Evolutionary conservation across 257 asterid species (phyloP).

Genomic region (Solanum dulcamara): DNA sequence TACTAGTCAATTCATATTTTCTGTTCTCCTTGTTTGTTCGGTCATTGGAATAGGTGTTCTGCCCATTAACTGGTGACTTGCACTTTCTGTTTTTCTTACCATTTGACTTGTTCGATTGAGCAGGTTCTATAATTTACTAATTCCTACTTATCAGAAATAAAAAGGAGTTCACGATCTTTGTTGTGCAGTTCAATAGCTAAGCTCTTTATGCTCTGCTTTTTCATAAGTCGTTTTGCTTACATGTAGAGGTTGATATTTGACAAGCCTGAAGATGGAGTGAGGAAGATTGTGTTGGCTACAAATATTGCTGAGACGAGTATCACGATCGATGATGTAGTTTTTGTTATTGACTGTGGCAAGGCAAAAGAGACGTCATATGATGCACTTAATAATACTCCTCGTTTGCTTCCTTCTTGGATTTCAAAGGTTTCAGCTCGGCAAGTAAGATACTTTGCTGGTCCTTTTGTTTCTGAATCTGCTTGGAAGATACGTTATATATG

Average conservation of each 20-base stretch:
- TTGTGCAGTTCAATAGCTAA: neutral
- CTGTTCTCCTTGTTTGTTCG: neutral
- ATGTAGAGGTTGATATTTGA: slow-evolving; percentile 75
- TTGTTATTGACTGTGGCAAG: slow-evolving; percentile 87
- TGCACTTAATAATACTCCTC: slow-evolving; percentile 91
- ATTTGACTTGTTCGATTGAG: neutral
- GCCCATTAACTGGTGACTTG: neutral
- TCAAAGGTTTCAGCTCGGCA: slow-evolving; percentile 89
- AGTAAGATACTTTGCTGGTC: slow-evolving; percentile 28
- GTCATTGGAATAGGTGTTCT: neutral
- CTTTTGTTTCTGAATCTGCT: neutral
- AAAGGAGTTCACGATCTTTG: neutral
- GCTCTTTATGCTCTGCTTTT: neutral
- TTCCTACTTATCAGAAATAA: neutral
- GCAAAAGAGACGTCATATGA: slow-evolving; percentile 94
- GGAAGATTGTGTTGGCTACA: slow-evolving; percentile 85
- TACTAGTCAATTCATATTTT: neutral
- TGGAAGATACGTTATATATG: neutral
- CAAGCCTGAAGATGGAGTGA: slow-evolving; percentile 65
- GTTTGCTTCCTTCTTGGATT: slow-evolving; percentile 95
- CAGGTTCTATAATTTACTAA: neutral
- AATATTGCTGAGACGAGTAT: slow-evolving; percentile 98
- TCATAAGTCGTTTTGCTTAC: neutral
- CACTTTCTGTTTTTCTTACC: neutral
- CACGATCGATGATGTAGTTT: slow-evolving; percentile 81